These are phyloP conservation scores for Saprolegnia parasitica DNA, from an alignment of 352 stramenopile species.

Conservation along the genomic window DNA sequence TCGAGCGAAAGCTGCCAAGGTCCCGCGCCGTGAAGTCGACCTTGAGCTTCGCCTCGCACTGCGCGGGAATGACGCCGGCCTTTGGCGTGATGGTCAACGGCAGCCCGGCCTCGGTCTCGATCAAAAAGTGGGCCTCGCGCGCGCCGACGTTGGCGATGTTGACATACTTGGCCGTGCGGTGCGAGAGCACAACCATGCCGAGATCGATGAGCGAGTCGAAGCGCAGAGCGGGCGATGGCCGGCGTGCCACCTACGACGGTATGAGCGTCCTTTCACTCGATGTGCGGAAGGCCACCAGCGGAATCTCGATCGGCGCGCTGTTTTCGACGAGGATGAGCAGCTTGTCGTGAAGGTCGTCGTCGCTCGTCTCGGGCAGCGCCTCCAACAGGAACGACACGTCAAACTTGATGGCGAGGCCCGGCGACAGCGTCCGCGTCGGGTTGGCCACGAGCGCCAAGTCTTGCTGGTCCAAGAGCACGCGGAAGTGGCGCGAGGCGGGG, in stretches of 20 bases:
- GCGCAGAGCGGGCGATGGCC: constrained; percentile 52
- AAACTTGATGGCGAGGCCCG: constrained; percentile 54
- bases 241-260: constrained; percentile 33
- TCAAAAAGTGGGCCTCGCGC: constrained; percentile 38
- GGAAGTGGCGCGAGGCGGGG: constrained; percentile 49
- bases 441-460: constrained; percentile 66
- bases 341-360: constrained; percentile 45
- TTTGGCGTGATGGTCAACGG: constrained; percentile 37
- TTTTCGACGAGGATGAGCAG: constrained; percentile 59
- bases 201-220: constrained; percentile 54
- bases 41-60: constrained; percentile 30
- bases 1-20: constrained; percentile 29
- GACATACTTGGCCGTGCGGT: constrained; percentile 50
- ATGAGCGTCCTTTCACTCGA: no score
- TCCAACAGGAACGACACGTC: constrained; percentile 55
- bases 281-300: constrained; percentile 33
- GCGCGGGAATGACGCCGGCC: constrained; percentile 33
- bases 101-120: constrained; percentile 39
- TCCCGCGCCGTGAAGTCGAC: constrained; percentile 12
- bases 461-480: constrained; percentile 45
- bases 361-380: not conserved
- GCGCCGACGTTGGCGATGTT: constrained; percentile 50
- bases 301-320: constrained; percentile 51
- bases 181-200: constrained; percentile 55
- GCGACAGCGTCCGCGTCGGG: constrained; percentile 53